These are phyloP conservation scores for Pythium dissotocum DNA, from an alignment of 352 stramenopile genomes.

Conservation along the genomic window DNA sequence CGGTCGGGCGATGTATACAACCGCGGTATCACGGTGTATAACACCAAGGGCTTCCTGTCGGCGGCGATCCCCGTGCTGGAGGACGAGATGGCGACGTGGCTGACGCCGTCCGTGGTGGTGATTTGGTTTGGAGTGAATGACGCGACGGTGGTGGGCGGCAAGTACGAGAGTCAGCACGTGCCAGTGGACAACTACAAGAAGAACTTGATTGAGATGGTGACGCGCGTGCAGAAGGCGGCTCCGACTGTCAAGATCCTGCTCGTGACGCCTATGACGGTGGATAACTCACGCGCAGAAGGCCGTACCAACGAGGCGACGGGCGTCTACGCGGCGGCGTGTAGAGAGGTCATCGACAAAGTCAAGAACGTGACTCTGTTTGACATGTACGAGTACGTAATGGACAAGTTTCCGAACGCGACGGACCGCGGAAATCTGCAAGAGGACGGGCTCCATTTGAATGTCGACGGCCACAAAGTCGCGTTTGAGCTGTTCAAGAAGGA, in stretches of 20 bases:
- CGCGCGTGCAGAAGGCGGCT: constrained; percentile 29
- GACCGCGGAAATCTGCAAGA: not conserved
- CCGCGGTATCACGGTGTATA: constrained; percentile 4
- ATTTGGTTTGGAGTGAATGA: constrained; percentile 69
- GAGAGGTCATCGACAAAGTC: not conserved
- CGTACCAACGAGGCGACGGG: constrained; percentile 39
- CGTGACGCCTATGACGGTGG: constrained; percentile 47
- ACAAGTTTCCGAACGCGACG: not conserved
- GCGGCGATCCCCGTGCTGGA: constrained; percentile 43
- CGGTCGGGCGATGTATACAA: constrained; percentile 32
- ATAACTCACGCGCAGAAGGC: constrained; percentile 34
- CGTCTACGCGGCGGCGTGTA: constrained; percentile 30
- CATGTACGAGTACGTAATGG: constrained; percentile 12
- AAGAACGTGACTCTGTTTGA: constrained; percentile 6
- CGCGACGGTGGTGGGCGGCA: constrained; percentile 38
- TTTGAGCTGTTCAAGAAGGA: not conserved
- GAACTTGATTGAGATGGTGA: constrained; percentile 34
- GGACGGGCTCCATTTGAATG: not conserved
- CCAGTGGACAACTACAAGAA: constrained; percentile 41
- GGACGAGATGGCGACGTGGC: constrained; percentile 34
- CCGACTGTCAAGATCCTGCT: constrained; percentile 36
- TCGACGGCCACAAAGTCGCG: not conserved
- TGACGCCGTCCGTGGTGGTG: constrained; percentile 39
- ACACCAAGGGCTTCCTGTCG: constrained; percentile 31
- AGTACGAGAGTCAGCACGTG: constrained; percentile 41